phyloP scores from a whole-genome alignment of 805 yeast species.

The Lachancea lanzarotensis region DNA sequence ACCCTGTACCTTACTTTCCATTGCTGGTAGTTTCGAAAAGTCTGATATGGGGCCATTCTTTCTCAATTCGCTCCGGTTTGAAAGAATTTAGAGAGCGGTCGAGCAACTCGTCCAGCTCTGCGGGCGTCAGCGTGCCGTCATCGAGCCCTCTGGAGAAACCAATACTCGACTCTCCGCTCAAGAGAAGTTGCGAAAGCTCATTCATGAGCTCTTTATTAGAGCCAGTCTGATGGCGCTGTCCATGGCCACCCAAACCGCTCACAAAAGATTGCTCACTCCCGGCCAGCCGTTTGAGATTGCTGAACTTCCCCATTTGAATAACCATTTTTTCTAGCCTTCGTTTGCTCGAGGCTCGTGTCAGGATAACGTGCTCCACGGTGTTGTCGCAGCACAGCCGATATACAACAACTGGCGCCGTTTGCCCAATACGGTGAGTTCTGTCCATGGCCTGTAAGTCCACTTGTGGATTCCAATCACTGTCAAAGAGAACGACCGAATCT shows the following conservation, averaged over 20 bases:
- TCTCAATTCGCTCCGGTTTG: conserved; percentile 16
- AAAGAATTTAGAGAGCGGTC: conserved; percentile 45
- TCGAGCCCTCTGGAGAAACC: conserved; percentile 28
- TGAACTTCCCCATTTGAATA: conserved; percentile 57
- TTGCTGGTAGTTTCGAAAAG: conserved; percentile 36
- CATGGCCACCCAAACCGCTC: conserved; percentile 15
- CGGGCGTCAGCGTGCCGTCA: conserved; percentile 28
- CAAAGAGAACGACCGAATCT: conserved; percentile 84
- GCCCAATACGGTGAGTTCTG: conserved; percentile 91
- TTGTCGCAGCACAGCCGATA: conserved; percentile 70
- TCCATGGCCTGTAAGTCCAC: conserved; percentile 96
- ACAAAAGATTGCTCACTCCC: conserved; percentile 26
- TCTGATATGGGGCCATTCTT: conserved; percentile 31
- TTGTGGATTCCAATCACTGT: conserved; percentile 97
- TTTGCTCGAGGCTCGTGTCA: conserved; percentile 74
- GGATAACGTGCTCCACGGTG: conserved; percentile 77
- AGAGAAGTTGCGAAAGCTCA: conserved; percentile 38
- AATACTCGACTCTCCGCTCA: conserved; percentile 36
- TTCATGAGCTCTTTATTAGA: conserved; percentile 33
- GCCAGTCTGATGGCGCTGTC: conserved; percentile 10
- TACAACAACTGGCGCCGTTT: conserved; percentile 71
- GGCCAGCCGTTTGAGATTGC: conserved; percentile 36
- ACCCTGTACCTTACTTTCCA: conserved; percentile 9
- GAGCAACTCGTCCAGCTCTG: conserved; percentile 44
- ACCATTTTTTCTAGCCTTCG: conserved; percentile 71